Conservation (phyloP, 2,329 filamentous ascomycete species). For the Graphilbum fragrans region DNA sequence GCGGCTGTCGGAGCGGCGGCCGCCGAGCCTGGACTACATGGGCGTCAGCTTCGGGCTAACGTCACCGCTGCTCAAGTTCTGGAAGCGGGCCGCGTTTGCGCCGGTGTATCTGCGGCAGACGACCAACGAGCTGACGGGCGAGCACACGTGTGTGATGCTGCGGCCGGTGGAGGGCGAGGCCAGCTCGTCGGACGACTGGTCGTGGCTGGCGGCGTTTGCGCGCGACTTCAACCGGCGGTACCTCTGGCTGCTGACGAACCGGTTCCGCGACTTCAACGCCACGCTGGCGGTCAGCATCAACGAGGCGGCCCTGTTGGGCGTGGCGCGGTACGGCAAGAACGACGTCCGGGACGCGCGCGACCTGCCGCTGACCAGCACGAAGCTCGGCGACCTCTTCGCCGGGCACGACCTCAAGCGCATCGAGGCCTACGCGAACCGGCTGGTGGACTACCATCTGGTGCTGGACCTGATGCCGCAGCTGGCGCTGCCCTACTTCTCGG, state of each 20-base stretch:
- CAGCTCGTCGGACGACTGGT: slow-evolving; percentile 48
- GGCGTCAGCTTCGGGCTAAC: slow-evolving; percentile 95
- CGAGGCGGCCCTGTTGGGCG: slow-evolving; percentile 49
- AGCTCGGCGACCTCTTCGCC: slow-evolving; percentile 67
- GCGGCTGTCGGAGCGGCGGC: slow-evolving; percentile 70
- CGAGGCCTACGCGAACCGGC: slow-evolving; percentile 90
- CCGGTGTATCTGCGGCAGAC: slow-evolving; percentile 93
- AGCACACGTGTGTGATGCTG: slow-evolving; percentile 97
- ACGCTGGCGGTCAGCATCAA: slow-evolving; percentile 75
- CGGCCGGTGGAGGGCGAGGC: slow-evolving; percentile 45
- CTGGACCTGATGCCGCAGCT: slow-evolving; percentile 81
- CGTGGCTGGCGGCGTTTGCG: slow-evolving; percentile 84
- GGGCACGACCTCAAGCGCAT: slow-evolving; percentile 92
- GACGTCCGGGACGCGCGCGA: slow-evolving; percentile 24
- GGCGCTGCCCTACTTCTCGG: slow-evolving; percentile 74
- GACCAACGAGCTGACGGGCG: slow-evolving; percentile 87
- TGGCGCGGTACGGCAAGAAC: slow-evolving; percentile 32
- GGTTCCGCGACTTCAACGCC: slow-evolving; percentile 74
- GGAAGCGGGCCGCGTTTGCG: slow-evolving; percentile 77
- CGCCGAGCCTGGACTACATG: slow-evolving; percentile 76
- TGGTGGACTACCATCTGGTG: slow-evolving; percentile 96
- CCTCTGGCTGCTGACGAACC: slow-evolving; percentile 76
- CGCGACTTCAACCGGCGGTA: slow-evolving; percentile 94
- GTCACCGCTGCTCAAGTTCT: slow-evolving; percentile 81
- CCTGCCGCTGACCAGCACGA: slow-evolving; percentile 53